Conservation (phyloP, 2,329 filamentous ascomycete species). For the Phaeophleospora eucalypticola region DNA sequence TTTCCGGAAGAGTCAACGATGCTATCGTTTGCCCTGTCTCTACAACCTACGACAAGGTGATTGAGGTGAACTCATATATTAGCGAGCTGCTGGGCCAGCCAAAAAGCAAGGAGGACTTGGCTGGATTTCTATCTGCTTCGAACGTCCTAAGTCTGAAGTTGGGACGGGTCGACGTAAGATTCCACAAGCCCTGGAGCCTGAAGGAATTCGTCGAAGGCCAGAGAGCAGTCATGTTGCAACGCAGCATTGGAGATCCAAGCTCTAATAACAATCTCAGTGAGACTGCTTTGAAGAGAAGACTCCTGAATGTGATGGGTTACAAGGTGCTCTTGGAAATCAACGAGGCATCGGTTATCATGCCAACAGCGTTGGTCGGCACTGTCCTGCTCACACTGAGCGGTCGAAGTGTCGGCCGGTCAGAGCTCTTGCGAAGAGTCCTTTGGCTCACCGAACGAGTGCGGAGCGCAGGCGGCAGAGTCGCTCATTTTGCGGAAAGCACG, state of each 20-base stretch:
- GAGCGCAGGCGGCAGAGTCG: conserved; percentile 84
- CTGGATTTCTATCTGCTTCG: conserved; percentile 82
- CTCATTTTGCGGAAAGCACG: conserved; percentile 80
- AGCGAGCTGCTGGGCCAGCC: conserved; percentile 89
- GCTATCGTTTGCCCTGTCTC: conserved; percentile 92
- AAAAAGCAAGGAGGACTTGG: conserved; percentile 90
- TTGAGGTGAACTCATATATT: conserved; percentile 95
- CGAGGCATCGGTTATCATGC: conserved; percentile 94
- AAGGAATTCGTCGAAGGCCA: conserved; percentile 77
- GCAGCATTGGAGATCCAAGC: conserved; percentile 24
- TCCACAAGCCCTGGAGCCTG: conserved; percentile 94
- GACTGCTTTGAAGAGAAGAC: conserved; percentile 55
- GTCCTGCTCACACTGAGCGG: conserved; percentile 87
- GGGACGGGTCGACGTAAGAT: conserved; percentile 88
- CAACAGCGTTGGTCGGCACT: conserved; percentile 90
- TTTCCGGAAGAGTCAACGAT: conserved; percentile 84
- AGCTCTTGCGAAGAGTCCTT: conserved; percentile 79
- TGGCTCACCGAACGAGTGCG: conserved; percentile 82
- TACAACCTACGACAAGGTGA: conserved; percentile 98
- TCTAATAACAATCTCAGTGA: conserved; percentile 37
- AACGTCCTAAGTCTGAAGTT: conserved; percentile 85
- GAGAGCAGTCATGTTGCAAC: conserved; percentile 46
- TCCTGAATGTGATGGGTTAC: conserved; percentile 85
- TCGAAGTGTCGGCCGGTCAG: conserved; percentile 81
- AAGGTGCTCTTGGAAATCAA: conserved; percentile 93